Percentiles rank a stretch among this genome's conserved stretches.
Conservation (phyloP, 805 yeast genomes). For the Candida qinlingensis region DNA sequence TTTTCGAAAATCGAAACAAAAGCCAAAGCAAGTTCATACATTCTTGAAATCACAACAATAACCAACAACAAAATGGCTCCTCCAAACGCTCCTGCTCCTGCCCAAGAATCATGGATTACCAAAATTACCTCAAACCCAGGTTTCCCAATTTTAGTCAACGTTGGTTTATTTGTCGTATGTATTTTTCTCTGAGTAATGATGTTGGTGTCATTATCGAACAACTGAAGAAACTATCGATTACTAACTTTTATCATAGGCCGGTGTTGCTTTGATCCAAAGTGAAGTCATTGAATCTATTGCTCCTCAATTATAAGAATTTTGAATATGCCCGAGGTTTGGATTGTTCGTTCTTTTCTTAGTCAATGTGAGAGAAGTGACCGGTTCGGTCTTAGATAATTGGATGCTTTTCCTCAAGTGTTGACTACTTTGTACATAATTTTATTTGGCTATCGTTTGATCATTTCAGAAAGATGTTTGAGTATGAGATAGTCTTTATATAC, state of each 20-base stretch:
- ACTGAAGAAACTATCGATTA: background rate
- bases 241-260: conserved; percentile 35
- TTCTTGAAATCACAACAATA: background rate
- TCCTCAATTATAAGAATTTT: conserved; percentile 44
- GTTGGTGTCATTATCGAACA: too few species aligned
- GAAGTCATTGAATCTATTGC: conserved; percentile 78
- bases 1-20: too few species aligned
- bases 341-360: too few species aligned
- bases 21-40: background rate
- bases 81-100: conserved; percentile 19
- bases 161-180: conserved; percentile 49
- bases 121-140: conserved; percentile 59
- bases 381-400: too few species aligned
- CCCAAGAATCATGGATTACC: conserved; percentile 31
- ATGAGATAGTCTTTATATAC: too few species aligned
- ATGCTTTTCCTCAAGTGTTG: too few species aligned
- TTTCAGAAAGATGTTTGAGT: too few species aligned
- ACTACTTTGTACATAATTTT: background rate
- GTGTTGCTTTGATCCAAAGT: conserved; percentile 72
- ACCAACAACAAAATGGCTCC: conserved; percentile 5
- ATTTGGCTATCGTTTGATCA: too few species aligned
- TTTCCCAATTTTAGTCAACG: conserved; percentile 60
- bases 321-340: too few species aligned
- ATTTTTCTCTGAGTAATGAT: background rate
- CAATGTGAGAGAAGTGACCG: background rate